A percentile compares a stretch with the other conserved stretches of the same genome.
Evolutionary conservation across 345 rosid species (phyloP).

Genomic region (Ceriops tagal): DNA sequence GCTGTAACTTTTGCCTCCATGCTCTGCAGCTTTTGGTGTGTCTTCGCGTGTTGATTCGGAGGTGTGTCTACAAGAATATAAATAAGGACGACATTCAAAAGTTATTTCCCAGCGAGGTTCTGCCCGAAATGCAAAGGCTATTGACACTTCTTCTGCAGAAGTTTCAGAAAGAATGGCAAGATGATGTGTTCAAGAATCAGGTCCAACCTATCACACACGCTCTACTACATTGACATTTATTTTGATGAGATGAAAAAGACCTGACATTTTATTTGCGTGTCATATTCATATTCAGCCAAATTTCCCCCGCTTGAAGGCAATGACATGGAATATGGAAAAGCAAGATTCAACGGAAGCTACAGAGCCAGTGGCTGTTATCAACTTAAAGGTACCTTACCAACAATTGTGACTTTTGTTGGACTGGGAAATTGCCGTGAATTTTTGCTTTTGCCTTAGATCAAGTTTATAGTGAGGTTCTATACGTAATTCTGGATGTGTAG

Average conservation of each 20-base stretch:
- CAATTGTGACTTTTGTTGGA: not conserved
- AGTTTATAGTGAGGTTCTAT: not conserved
- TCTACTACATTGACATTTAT: not conserved
- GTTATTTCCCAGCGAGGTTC: conserved; percentile 55
- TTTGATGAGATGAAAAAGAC: not conserved
- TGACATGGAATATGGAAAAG: conserved; percentile 53
- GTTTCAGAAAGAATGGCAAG: conserved; percentile 60
- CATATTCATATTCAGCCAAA: conserved; percentile 30
- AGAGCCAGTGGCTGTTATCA: conserved; percentile 46
- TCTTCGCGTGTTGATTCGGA: conserved; percentile 57
- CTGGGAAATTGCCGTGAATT: not conserved
- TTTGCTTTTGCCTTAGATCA: too few relatives aligned
- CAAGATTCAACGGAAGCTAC: conserved; percentile 23
- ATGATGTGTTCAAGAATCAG: conserved; percentile 49
- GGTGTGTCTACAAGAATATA: conserved; percentile 44
- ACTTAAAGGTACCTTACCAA: conserved; percentile 39
- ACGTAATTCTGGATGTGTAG: not conserved
- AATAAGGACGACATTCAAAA: conserved; percentile 49
- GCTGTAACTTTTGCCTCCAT: not conserved
- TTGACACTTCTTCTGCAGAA: conserved; percentile 56
- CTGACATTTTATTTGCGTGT: not conserved
- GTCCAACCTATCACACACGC: conserved; percentile 18
- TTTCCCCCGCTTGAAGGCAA: conserved; percentile 48
- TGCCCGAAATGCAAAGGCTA: conserved; percentile 54
- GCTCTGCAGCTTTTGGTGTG: conserved; percentile 53